A percentile compares a stretch with the other conserved stretches of the same genome.
Evolutionary conservation across 2,329 filamentous ascomycete genomes (phyloP).

Genomic region (Intubia oerlemansii): DNA sequence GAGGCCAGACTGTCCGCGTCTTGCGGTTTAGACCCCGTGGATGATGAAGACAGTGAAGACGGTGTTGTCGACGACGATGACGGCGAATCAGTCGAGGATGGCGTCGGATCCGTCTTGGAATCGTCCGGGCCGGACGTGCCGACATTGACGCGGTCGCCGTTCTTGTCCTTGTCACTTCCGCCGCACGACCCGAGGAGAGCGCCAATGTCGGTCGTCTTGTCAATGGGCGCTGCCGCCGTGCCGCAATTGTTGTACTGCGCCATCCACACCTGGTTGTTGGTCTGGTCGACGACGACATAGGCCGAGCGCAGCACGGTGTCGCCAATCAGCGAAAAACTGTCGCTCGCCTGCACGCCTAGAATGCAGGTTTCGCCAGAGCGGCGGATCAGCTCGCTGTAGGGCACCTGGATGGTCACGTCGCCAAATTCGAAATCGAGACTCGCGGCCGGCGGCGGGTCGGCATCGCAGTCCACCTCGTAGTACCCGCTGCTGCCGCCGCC

Average conservation of each 20-base stretch:
- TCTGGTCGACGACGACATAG: conserved; percentile 32
- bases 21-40: no score
- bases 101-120: no score
- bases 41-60: no score
- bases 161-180: no score
- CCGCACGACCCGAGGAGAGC: no score
- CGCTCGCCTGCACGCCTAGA: conserved; percentile 25
- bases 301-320: conserved; percentile 35
- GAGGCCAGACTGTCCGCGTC: no score
- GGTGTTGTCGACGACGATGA: no score
- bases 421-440: conserved; percentile 27
- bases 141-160: no score
- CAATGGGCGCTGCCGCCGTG: no score
- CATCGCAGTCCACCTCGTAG: conserved; percentile 23
- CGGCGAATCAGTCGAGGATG: no score
- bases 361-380: conserved; percentile 19
- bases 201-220: no score
- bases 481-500: conserved; percentile 19
- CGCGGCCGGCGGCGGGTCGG: conserved; percentile 14
- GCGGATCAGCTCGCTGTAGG: conserved; percentile 26
- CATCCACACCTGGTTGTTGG: conserved; percentile 24
- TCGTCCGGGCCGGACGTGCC: no score
- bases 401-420: conserved; percentile 24
- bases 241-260: conserved; percentile 30
- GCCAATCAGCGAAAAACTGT: conserved; percentile 29